Evolutionary conservation across 805 yeast genomes (phyloP), one percentile per base, ranked within the genome.

Genomic region (Wickerhamomyces bisporus): DNA sequence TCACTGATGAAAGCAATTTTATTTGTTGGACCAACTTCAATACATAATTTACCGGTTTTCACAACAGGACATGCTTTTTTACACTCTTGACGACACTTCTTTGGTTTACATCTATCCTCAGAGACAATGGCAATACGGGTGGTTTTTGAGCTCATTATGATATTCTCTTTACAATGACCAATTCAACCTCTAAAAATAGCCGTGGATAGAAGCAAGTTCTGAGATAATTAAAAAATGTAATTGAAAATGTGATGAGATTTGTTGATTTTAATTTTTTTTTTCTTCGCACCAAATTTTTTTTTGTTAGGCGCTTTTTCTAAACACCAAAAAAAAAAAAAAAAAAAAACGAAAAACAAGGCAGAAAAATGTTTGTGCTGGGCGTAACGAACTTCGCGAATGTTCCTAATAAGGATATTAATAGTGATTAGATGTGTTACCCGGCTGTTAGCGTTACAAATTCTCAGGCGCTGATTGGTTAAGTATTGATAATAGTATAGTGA

Each of bases 71-170:
- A 93, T 20, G 95, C 73, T 60, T 88, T 88, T 61, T 88, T 80
- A 73, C 98, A 93, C 66, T 93, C 98, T 67, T 93, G 98, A 63
- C 94, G 89, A 70, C 98, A 93, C 64, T 93, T 87, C 71, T 88
- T 91, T 39, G 98, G 98, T 64, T 93, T 93, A 73, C 98, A 93
- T 67, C 77, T 88, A 74, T 93, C 98, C 33, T 79, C 79, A 41
- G 82, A 80, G 64, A 93, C 95, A 66, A 93, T 89, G 49, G 98
- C 98, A 62, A 93, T 89, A 85, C 98, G 89, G 18, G 84, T 70
- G 56, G 38, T 71, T 41, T 65, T 68, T 20, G 55, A 57, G 53
- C 65, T 60, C 68, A 62, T 62, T 6, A 10, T 21, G 24, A 11
- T n/a, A n/a, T n/a, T n/a, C n/a, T n/a, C n/a, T n/a, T n/a, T n/a